Evolutionary conservation across 176 grass and related monocot species (phyloP).

Genomic region (Lolium perenne): DNA sequence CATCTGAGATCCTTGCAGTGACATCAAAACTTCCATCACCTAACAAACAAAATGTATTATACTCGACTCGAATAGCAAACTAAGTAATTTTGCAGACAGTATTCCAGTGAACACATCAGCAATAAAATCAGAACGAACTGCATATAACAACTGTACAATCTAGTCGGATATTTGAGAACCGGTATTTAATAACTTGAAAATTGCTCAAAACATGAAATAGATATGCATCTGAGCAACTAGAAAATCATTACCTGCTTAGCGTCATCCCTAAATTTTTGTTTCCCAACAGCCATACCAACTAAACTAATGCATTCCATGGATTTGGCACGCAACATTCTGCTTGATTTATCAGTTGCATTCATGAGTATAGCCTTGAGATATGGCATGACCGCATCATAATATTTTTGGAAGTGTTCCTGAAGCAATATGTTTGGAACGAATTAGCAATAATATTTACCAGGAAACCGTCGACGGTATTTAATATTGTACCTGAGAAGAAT

Average conservation of each 20-base stretch:
- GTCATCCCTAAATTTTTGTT: constrained; percentile 94
- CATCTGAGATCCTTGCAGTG: constrained; percentile 95
- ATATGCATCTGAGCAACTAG: constrained; percentile 18
- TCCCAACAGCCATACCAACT: constrained; percentile 98
- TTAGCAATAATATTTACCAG: constrained; percentile 34
- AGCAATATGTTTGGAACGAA: constrained; percentile 30
- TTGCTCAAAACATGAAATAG: constrained; percentile 7
- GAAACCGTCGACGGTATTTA: constrained; percentile 29
- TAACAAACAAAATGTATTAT: constrained; percentile 43
- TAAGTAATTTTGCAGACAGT: not conserved
- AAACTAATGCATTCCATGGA: constrained; percentile 99
- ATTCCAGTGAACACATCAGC: not conserved
- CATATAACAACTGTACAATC: constrained; percentile 27
- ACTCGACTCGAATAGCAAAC: constrained; percentile 2
- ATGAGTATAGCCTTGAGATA: constrained; percentile 95
- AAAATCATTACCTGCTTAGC: constrained; percentile 83
- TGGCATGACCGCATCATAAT: constrained; percentile 97
- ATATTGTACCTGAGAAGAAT: constrained; percentile 86
- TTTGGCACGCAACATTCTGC: constrained; percentile 96
- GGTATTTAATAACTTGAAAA: constrained; percentile 13
- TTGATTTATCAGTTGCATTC: constrained; percentile 98
- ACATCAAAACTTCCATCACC: constrained; percentile 99
- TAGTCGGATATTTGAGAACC: not conserved
- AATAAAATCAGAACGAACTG: constrained; percentile 29
- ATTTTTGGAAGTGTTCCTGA: constrained; percentile 98